Evolutionary conservation across 345 rosid genomes (phyloP).

Genomic region (Citrus trifoliata): DNA sequence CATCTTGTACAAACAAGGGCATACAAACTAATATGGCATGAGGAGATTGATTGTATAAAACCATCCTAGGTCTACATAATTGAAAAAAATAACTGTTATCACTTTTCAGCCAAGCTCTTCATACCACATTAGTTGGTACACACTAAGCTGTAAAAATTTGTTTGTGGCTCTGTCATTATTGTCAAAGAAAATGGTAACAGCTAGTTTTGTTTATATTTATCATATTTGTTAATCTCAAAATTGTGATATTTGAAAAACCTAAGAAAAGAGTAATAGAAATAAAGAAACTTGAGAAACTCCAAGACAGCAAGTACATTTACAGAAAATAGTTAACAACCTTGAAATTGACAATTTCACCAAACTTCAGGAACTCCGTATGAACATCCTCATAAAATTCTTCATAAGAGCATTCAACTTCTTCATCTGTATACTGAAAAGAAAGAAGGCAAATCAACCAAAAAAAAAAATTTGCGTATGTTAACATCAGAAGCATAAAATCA

Average conservation of each 20-base stretch:
- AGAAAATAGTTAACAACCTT: slow-evolving; percentile 54
- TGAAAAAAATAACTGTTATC: too few relatives aligned
- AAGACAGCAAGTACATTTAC: not conserved
- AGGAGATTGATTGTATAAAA: too few relatives aligned
- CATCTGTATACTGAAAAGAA: slow-evolving; percentile 77
- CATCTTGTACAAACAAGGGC: too few relatives aligned
- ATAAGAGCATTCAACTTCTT: slow-evolving; percentile 74
- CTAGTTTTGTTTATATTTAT: not conserved
- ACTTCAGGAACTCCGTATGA: slow-evolving; percentile 94
- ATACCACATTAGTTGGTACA: too few relatives aligned
- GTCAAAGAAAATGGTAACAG: not conserved
- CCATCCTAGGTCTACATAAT: too few relatives aligned
- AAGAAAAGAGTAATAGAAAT: not conserved
- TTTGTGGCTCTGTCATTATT: too few relatives aligned
- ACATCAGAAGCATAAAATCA: not conserved
- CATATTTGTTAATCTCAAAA: not conserved
- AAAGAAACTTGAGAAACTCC: not conserved
- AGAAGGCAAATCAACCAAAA: slow-evolving; percentile 19
- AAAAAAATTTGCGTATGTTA: not conserved
- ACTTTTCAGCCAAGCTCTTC: too few relatives aligned
- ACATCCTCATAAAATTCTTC: slow-evolving; percentile 98
- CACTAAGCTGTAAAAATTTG: too few relatives aligned
- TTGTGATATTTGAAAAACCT: not conserved
- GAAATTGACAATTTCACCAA: slow-evolving; percentile 90
- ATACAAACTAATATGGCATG: too few relatives aligned